Evolutionary conservation across 2,329 filamentous ascomycete genomes (phyloP).

Genomic region (Sclerotinia sclerotiorum): DNA sequence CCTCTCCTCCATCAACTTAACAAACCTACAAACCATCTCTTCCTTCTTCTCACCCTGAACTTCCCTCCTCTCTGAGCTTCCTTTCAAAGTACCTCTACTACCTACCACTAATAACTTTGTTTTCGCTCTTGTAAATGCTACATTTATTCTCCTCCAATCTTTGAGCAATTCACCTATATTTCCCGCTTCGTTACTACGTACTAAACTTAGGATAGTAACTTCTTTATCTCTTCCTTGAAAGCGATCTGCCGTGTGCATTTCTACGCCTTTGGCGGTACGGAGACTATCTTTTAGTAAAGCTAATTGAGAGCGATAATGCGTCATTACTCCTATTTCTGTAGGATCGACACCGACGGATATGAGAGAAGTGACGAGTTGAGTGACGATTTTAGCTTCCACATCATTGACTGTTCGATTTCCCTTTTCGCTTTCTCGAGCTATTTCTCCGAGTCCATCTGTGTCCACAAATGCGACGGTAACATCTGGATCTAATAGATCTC

Average conservation of each 20-base stretch:
- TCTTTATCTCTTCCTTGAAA: conserved; percentile 98
- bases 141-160: conserved; percentile 92
- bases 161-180: conserved; percentile 87
- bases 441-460: conserved; percentile 70
- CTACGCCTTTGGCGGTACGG: conserved; percentile 62
- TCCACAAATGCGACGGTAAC: conserved; percentile 84
- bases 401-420: conserved; percentile 88
- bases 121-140: conserved; percentile 89
- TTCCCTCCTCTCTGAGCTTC: conserved; percentile 62
- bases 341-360: conserved; percentile 73
- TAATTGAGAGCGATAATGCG: conserved; percentile 92
- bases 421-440: conserved; percentile 68
- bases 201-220: conserved; percentile 81
- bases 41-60: conserved; percentile 46
- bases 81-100: conserved; percentile 71
- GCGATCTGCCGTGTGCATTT: conserved; percentile 95
- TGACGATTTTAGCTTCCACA: conserved; percentile 74
- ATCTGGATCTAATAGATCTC: conserved; percentile 65
- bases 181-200: conserved; percentile 79
- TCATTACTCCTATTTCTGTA: conserved; percentile 86
- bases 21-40: conserved; percentile 74
- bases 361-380: conserved; percentile 77
- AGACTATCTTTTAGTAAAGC: conserved; percentile 75
- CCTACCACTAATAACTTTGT: conserved; percentile 90
- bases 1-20: conserved; percentile 75